These are phyloP conservation scores for Fusarium papillatum DNA, from an alignment of 2,329 filamentous ascomycete species.

Conservation along the genomic window DNA sequence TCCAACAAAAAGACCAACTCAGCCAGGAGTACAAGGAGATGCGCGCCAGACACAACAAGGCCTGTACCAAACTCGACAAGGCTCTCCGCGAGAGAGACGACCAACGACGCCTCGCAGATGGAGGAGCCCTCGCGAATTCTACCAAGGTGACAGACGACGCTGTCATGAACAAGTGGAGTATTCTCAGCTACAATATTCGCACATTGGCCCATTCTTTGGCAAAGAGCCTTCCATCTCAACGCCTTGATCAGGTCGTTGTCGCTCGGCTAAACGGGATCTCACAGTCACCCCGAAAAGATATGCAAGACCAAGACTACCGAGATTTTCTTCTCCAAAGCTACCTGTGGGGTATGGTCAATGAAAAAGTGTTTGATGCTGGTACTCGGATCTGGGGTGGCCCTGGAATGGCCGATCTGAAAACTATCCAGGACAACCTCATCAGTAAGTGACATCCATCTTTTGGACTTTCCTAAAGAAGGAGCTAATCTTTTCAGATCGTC, in stretches of 20 bases:
- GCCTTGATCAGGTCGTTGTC: fast-evolving
- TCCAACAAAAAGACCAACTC: not conserved
- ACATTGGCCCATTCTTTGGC: constrained; percentile 10
- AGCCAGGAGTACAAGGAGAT: not conserved
- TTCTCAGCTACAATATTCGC: constrained; percentile 33
- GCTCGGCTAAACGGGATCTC: not conserved
- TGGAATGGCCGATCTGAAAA: fast-evolving
- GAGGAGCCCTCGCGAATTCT: not conserved
- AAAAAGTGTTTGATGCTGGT: not conserved
- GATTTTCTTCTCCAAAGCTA: not conserved
- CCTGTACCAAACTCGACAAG: not conserved
- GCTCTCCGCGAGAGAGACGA: constrained; percentile 5
- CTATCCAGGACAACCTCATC: fast-evolving
- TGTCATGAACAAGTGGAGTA: constrained; percentile 25
- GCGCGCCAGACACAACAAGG: not conserved
- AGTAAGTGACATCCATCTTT: constrained; percentile 1
- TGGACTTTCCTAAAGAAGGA: not conserved
- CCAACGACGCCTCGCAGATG: not conserved
- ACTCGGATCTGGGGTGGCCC: not conserved
- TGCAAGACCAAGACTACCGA: not conserved
- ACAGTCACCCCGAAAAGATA: fast-evolving
- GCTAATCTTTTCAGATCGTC: not conserved
- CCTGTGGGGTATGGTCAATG: not conserved
- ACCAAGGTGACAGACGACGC: constrained; percentile 27
- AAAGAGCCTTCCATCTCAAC: fast-evolving